Base-by-base conservation (phyloP, 1,139 yeast genomes). In the Yamadazyma triangularis region DNA sequence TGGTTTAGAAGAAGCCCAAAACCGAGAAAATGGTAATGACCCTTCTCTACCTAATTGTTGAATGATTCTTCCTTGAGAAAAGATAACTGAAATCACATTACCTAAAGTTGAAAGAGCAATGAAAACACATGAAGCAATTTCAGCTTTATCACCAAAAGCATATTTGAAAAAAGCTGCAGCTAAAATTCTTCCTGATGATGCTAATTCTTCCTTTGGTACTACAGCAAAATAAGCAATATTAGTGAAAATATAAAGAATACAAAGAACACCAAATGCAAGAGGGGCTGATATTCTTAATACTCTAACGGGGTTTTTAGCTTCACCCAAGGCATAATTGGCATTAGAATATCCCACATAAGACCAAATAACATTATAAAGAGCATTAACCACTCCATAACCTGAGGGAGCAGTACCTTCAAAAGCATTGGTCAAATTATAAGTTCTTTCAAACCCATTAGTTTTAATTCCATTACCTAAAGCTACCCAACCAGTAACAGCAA, bases 241-340 rank as follows among this genome's bases (percentile, higher is more conserved):
- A 24, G 84, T 85, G 40, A 74, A 70, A 50, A 79, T 69, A 52
- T 84, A 84, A 47, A 85, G 73, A 39, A 83, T 68, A 28, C 82
- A 78, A 52, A 83, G 69, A 33, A 80, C 79, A 28, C 79, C 60
- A 40, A 76, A 64, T 44, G 74, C 73, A 23, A 57, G 33, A 23
- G 75, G 75, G 16, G 73, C 75, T 23, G 73, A 72, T 24, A 55
- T 44, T 43, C 47, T 59, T 48, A 69, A 62, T 15, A 63, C 64
- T 42, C 58, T 64, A 33, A 52, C 54, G 3, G 75, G 74, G 49
- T 69, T 67, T 54, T 76, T 79, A 33, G 80, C 79, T 57, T 84
- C 95, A 45, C 88, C 85, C 36, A 84, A 65, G 9, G 93, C 93
- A 50, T 84, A 84, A 58, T 84, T 83, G 37, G 83, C 91, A 51